Base-by-base conservation (phyloP, 306 rosid genomes). In the Castanea crenata region DNA sequence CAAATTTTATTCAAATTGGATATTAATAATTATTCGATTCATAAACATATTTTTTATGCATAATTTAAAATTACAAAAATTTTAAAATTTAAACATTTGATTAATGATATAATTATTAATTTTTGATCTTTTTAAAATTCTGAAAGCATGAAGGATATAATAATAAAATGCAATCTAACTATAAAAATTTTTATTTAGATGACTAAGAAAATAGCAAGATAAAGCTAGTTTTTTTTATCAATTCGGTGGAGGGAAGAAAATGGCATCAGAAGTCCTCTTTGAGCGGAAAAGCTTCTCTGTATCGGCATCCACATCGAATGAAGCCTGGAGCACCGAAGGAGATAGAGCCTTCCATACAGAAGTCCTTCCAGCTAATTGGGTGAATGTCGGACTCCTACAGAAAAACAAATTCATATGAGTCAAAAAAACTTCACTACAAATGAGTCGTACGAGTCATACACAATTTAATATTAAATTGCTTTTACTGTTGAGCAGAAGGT, bases 231-330 rank as follows among this genome's bases (percentile, higher is more conserved):
- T 74, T 74, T 18, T 31, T 32, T 72, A 76, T 86, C 87, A 87
- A 25, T 85, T 85, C 44, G 96, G 86, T 46, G 96, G 98, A 67
- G 97, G 91, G 86, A 94, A 94, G 91, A 94, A 94, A 79, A 92
- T 82, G 49, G 90, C 96, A 83, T 86, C 94, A 2, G 88, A 52
- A 54, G 84, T 80, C 86, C 98, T 92, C 90, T 89, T 92, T 38
- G 96, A 90, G 58, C 94, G 86, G 90, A 92, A 94, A 0, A 21
- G 84, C 55, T 91, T 67, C 84, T 87, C 94, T n/a, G 87, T 68
- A 8, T 79, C 88, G 1, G 92, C 23, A 31, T 85, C 94, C 10
- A 94, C 96, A 57, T 90, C 87, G 91, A 90, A 94, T 3, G 98
- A 81, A 32, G 98, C 96, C 75, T 88, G 83, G 4, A 93, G 86